Base-by-base conservation (phyloP, 2,329 filamentous ascomycete genomes). In the Diaporthe sp. region DNA sequence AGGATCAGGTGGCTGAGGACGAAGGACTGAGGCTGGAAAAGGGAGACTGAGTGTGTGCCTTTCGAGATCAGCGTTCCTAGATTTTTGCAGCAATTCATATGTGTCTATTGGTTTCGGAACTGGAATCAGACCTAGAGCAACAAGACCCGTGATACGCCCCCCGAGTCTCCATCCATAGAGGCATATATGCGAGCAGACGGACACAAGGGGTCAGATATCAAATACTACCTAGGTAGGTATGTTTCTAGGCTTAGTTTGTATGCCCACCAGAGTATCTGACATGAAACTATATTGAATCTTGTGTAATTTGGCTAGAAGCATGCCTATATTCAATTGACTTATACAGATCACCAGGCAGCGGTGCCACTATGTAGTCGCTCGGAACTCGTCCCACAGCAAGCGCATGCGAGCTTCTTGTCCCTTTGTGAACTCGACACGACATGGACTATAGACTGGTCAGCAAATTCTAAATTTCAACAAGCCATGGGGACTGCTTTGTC, bases 351-450 rank as follows among this genome's bases (percentile, higher is more conserved):
- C 8, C 8, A 4, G 8, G n/a, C 5, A 53, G 31, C 13, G 9
- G n/a, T 4, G 6, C 9, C 28, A 68, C 3, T 39, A 13, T 25
- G 31, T 28, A n/a, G 8, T 9, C 13, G 47, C 47, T 39, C 65
- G 65, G 7, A 39, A 68, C 65, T 68, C 65, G 3, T 68, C 15
- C 47, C 47, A 68, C 31, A 68, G 6, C 34, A 39, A 28, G 4
- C 47, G 65, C 65, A 68, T 68, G 22, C 65, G 65, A 53, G 65
- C 47, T 39, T 68, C 65, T 42, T 68, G 65, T 39, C 65, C 65
- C 47, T 68, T 53, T 17, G 65, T 68, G 25, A 68, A 68, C 47
- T 68, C 65, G 4, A 68, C 22, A 53, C 65, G 65, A 22, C 65
- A 68, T 3, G 47, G 39, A 25, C 63, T 68, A 39, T 8, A 6